Base-by-base conservation (phyloP, 2,329 filamentous ascomycete genomes). In the Plenodomus lindquistii region DNA sequence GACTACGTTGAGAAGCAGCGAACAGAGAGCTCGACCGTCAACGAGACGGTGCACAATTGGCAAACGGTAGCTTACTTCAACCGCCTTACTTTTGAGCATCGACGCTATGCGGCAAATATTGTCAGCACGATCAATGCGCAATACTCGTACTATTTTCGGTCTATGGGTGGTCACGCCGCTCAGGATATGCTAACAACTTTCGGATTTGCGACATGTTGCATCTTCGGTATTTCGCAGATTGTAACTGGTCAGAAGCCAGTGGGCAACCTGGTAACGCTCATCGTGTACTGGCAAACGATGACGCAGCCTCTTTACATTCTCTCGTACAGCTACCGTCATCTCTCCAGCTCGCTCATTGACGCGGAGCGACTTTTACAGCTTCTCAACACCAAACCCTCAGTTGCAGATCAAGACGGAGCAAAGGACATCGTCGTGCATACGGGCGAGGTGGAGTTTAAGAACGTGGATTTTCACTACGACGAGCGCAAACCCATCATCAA, bases 231-330 rank as follows among this genome's bases (percentile, higher is more conserved):
- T 7, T 77, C 79, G 47, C 76, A 81, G 52, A 79, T 85, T 27
- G 70, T 76, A 0, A 72, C 73, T 31, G 79, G 79, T 1, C 63
- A 67, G 8, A 77, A 77, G 37, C 75, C 79, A 0, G 73, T 85
- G 11, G 85, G 85, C 35, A 80, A 79, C 50, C 85, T 89, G 52
- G 81, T 88, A 4, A 84, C 85, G 16, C 69, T 89, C 20, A 74
- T 86, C 15, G 79, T 81, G 27, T 89, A 88, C 67, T 89, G 86
- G 86, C 48, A 60, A 16, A 70, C 69, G 0, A 72, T 78, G 57
- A 73, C 75, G 46, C 64, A 62, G 2, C 81, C 81, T 6, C 67
- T 85, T 3, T 72, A 74, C n/a, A 73, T 75, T 11, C 73, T 85
- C 35, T 76, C 77, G 1, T 77, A 73, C 54, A 78, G 77, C 21